These are phyloP conservation scores for Marasmius fiardii DNA, from an alignment of 1,284 basidiomycete species.

Conservation along the genomic window DNA sequence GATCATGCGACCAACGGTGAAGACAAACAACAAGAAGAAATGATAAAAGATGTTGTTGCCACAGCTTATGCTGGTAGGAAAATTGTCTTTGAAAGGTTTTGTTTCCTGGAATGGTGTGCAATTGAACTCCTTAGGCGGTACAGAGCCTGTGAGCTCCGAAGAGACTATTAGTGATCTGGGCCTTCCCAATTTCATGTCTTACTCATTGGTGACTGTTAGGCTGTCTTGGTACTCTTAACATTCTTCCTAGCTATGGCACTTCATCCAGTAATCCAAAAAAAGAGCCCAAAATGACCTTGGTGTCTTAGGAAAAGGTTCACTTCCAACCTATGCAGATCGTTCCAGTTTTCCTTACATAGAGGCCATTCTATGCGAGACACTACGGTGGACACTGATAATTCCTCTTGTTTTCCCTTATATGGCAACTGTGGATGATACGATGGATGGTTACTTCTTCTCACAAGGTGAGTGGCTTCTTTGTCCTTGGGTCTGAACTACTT, in stretches of 20 bases:
- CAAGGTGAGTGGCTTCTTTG: no score
- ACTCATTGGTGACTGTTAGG: neutral
- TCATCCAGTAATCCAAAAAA: neutral
- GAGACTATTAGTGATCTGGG: neutral
- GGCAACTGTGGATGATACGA: neutral
- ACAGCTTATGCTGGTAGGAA: no score
- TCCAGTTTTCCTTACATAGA: constrained; percentile 3
- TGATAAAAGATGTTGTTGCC: neutral
- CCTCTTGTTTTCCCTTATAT: constrained; percentile 3
- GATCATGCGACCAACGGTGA: neutral
- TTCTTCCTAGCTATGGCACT: no score
- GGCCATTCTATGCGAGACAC: constrained; percentile 3
- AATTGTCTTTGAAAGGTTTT: no score
- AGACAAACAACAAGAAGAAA: neutral
- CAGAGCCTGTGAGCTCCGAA: neutral
- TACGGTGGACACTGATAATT: neutral
- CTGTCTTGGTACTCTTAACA: neutral
- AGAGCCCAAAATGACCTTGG: constrained; percentile 9
- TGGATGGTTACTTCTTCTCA: constrained; percentile 4
- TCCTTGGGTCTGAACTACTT: constrained; percentile 14
- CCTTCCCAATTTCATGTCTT: no score
- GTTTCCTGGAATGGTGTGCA: no score
- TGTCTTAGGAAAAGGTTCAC: neutral
- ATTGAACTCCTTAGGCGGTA: no score
- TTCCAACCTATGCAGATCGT: constrained; percentile 3